These are phyloP conservation scores for Populus tremula DNA, from an alignment of 345 rosid species.

Conservation along the genomic window DNA sequence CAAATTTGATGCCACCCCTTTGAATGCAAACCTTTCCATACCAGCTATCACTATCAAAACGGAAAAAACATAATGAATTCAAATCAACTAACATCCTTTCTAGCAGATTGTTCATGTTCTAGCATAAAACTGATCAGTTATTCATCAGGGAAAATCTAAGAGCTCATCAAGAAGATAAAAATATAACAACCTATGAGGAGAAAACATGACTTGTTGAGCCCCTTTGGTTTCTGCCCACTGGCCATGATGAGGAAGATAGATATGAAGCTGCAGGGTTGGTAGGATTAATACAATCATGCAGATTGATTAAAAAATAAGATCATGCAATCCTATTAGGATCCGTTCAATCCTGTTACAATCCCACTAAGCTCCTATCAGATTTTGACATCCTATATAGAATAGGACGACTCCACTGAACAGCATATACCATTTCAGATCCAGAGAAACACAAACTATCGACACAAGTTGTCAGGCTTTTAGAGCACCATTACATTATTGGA, in stretches of 20 bases:
- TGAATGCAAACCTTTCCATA: slow-evolving; percentile 91
- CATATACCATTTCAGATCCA: not conserved
- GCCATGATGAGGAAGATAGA: slow-evolving; percentile 28
- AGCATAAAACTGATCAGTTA: not conserved
- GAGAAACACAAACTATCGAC: not conserved
- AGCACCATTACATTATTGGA: not conserved
- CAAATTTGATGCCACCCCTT: slow-evolving; percentile 90
- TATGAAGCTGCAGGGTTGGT: not conserved
- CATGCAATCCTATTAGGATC: not conserved
- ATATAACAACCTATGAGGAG: slow-evolving; percentile 63
- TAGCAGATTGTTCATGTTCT: not conserved
- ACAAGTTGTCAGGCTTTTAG: not conserved
- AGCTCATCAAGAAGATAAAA: not conserved
- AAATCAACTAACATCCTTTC: not conserved
- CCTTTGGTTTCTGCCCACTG: slow-evolving; percentile 29
- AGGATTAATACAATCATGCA: not conserved
- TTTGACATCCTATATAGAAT: not conserved
- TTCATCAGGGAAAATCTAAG: not conserved
- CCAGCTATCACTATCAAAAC: slow-evolving; percentile 58
- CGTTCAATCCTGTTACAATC: not conserved
- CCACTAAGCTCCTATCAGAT: not conserved
- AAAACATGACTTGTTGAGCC: slow-evolving; percentile 61
- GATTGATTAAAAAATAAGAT: not conserved
- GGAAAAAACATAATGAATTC: not conserved
- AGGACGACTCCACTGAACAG: not conserved